Conservation (phyloP, 306 rosid species). For the Cucumis cinereus region DNA sequence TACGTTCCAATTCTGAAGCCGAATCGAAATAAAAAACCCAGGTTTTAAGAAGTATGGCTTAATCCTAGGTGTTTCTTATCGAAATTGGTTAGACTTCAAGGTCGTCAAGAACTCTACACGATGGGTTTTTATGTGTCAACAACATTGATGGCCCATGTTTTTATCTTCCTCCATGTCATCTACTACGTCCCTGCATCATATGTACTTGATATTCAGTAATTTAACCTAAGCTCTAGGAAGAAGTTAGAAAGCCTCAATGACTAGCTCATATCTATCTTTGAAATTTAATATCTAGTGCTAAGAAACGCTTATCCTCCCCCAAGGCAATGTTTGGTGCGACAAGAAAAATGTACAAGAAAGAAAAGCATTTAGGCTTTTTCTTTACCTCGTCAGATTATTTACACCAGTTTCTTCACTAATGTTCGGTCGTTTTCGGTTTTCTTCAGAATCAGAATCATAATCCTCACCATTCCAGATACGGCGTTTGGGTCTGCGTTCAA, state of each 20-base stretch:
- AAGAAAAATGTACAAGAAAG: background rate
- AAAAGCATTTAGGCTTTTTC: background rate
- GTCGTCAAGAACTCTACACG: background rate
- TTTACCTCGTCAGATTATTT: background rate
- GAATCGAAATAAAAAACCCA: background rate
- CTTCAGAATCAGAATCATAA: constrained; percentile 73
- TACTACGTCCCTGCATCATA: background rate
- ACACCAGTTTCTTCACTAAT: background rate
- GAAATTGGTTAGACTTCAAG: background rate
- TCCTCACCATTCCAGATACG: constrained; percentile 75
- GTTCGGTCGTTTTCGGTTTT: constrained; percentile 12
- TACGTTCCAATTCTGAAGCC: background rate
- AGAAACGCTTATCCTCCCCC: background rate
- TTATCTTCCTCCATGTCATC: constrained; percentile 3
- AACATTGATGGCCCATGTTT: background rate
- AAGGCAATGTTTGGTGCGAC: background rate
- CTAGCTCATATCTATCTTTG: background rate
- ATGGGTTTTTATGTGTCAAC: background rate
- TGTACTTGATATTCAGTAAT: background rate
- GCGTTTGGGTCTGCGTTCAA: constrained; percentile 59
- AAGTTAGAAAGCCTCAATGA: background rate
- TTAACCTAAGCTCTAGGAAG: background rate
- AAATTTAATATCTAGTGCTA: background rate
- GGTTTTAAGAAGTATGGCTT: background rate
- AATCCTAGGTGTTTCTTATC: background rate